These are phyloP conservation scores for Xylaria longipes DNA, from an alignment of 495 filamentous ascomycete genomes.

Conservation along the genomic window DNA sequence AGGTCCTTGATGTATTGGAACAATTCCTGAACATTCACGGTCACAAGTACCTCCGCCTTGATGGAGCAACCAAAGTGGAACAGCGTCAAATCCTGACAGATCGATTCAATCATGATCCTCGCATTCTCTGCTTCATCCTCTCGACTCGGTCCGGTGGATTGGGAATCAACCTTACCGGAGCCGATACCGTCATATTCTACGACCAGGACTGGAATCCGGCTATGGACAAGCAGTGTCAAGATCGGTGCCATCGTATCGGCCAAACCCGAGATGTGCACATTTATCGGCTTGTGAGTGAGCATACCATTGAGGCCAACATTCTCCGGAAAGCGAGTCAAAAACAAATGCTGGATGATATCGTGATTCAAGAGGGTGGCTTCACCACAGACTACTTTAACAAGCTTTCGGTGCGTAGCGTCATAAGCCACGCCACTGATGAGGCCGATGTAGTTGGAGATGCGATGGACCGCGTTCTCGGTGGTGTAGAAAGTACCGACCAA, in stretches of 20 bases:
- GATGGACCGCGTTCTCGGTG: slow-evolving; percentile 85
- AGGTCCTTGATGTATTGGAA: slow-evolving; percentile 95
- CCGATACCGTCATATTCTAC: slow-evolving; percentile 99
- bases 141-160: slow-evolving; percentile 93
- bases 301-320: slow-evolving; percentile 99
- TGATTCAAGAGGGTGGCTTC: slow-evolving; percentile 98
- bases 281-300: slow-evolving; percentile 94
- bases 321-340: slow-evolving; percentile 96
- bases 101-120: slow-evolving; percentile 92
- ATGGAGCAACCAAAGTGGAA: slow-evolving; percentile 93
- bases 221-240: slow-evolving; percentile 99
- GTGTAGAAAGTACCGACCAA: slow-evolving; percentile 53
- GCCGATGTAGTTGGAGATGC: slow-evolving; percentile 68
- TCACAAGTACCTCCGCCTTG: slow-evolving; percentile 93
- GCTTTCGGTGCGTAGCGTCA: slow-evolving; percentile 71
- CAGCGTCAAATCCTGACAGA: slow-evolving; percentile 95
- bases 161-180: slow-evolving; percentile 95
- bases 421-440: slow-evolving; percentile 53
- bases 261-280: slow-evolving; percentile 99
- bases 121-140: slow-evolving; percentile 93
- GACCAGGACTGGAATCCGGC: slow-evolving; percentile 99
- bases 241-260: slow-evolving; percentile 96
- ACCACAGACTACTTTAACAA: slow-evolving; percentile 97
- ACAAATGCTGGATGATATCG: slow-evolving; percentile 94
- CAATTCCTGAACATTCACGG: slow-evolving; percentile 98